Evolutionary conservation across 83 land plant genomes (phyloP), one percentile per base, ranked within the genome.

Genomic region (Picea abies): DNA sequence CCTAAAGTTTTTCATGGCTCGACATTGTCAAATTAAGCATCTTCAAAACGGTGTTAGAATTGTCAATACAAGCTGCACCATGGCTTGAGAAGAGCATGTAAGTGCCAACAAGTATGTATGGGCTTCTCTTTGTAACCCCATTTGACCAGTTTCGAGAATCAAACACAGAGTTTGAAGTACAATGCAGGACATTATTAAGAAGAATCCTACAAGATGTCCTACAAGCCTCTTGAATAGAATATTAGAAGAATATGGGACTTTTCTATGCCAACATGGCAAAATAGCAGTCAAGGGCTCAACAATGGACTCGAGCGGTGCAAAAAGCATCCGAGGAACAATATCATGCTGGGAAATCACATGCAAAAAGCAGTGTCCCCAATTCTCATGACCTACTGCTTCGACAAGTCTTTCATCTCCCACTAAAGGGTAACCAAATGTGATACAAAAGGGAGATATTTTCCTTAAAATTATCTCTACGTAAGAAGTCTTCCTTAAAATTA

Each of bases 391-490:
- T 29, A 90, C 80, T 7, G 88, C 90, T 19, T 75, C 65, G 44
- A 80, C 84, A 52, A 92, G 84, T 12, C 85, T 60, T 35, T 83
- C 78, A 81, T 92, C 86, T 4, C 94, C 94, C 0, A 92, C 85
- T 58, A 92, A 25, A 9, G 92, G 92, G 4, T 85, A 84, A 56
- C 94, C 94, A 72, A 90, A 92, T 22, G 92, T 92, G 84, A 92
- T 81, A 89, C 94, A 92, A 11, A 90, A 71, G 49, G 87, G 63
- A 37, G 85, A 35, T 0, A 7, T 32, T 4, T 82, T 3, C 62
- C 84, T 49, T 39, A 5, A 39, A 4, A 26, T 26, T 26, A 26
- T 26, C 29, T 26, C 29, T 26, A 26, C 0, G 29, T 26, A 26
- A 26, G 0, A 26, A 26, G 5, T 39, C 44, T 39, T 39, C 5